Evolutionary conservation across 2,329 filamentous ascomycete genomes (phyloP), one percentile per base, ranked within the genome.

Genomic region (Diplodia seriata): DNA sequence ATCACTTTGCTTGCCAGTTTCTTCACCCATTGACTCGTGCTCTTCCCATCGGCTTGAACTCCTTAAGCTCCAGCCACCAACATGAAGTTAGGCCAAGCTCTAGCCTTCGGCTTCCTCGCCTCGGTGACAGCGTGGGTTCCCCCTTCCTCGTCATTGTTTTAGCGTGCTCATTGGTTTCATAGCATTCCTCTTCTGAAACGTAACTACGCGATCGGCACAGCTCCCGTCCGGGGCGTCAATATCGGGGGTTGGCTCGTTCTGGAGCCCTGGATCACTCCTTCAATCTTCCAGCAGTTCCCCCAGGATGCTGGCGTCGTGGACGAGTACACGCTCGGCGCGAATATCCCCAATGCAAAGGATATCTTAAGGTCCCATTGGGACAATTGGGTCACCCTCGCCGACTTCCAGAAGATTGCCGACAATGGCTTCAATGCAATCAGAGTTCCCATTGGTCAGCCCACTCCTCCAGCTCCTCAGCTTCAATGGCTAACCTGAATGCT

Each of bases 381-480:
- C 71, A 82, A 76, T 33, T 87, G 80, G 79, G 82, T 82, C 18
- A 81, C 79, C 18, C 81, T 80, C 71, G 72, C 76, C 15, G 86
- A 88, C 72, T 86, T 89, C 74, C 77, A 85, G 72, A 86, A 84
- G 70, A 88, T 89, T 72, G 81, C 82, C 29, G 75, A 82, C 47
- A 81, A 85, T 0, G 86, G 86, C 4, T 86, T 89, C 76, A 88
- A 88, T 73, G 78, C 85, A 12, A 84, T 89, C 11, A 81, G 86
- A 18, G 85, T 89, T 47, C 86, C 86, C 0, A 81, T 88, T 65
- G 86, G 66, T 67, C 59, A 66, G 53, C 31, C 2, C 18, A 7
- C 18, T 31, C 9, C 40, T 15, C 26, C 36, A 8, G 33, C 20
- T 23, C 50, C 3, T 26, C 20, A 33, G 40, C 3, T n/a, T 18